Evolutionary conservation across 2,329 filamentous ascomycete species (phyloP).

Genomic region (Alternaria incomplexa): DNA sequence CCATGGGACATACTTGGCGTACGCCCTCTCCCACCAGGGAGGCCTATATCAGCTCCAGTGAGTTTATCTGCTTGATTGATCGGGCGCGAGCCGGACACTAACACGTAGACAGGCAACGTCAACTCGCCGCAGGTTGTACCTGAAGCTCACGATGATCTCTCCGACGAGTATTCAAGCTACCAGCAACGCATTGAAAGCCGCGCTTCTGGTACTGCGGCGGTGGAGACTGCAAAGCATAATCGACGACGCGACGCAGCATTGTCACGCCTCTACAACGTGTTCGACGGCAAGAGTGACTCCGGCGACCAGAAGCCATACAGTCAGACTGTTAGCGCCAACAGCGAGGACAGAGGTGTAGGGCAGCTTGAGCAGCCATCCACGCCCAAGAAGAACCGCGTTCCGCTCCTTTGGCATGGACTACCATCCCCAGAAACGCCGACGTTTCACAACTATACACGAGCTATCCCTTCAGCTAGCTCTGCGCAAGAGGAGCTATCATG

Average conservation of each 20-base stretch:
- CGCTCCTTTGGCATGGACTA: constrained; percentile 10
- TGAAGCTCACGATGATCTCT: neutral
- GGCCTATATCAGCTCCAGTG: constrained; percentile 4
- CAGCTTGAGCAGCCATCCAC: neutral
- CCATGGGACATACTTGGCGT: constrained; percentile 1
- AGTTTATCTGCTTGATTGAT: neutral
- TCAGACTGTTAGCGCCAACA: neutral
- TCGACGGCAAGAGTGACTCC: neutral
- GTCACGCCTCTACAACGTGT: neutral
- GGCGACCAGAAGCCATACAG: neutral
- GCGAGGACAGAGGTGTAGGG: no score
- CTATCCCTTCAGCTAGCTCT: neutral
- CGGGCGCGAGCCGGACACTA: neutral
- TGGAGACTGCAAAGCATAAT: neutral
- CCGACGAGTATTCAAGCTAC: neutral
- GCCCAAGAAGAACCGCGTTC: neutral
- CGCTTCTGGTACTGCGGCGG: no score
- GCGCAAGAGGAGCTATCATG: neutral
- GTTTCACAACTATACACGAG: no score
- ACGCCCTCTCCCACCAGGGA: constrained; percentile 17
- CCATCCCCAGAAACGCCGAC: constrained; percentile 12
- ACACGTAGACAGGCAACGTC: neutral
- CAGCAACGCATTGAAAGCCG: neutral
- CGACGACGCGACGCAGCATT: neutral
- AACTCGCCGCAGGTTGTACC: neutral